Conservation (phyloP, 2,329 filamentous ascomycete genomes). For the Colletotrichum simmondsii region DNA sequence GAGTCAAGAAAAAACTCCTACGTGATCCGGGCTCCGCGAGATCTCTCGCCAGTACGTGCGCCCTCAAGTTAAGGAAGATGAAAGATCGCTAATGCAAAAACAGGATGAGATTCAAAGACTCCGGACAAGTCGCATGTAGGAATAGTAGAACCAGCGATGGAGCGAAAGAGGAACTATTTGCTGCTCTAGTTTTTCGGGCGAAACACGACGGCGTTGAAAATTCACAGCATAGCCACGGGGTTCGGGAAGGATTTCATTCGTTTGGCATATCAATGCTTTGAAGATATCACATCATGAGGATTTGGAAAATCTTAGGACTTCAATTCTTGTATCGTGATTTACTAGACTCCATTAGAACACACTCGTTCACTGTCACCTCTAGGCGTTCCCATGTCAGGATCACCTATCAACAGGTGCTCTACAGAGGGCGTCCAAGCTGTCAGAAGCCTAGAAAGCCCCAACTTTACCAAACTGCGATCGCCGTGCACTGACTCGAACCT, state of each 20-base stretch:
- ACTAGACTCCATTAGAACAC: not conserved
- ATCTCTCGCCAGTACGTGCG: not conserved
- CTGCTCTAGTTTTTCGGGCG: not conserved
- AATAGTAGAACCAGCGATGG: not conserved
- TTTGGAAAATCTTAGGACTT: not conserved
- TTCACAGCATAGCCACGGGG: not conserved
- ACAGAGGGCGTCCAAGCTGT: not conserved
- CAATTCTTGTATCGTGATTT: not conserved
- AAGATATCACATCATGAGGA: not conserved
- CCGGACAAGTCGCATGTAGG: not conserved
- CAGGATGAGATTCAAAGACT: not conserved
- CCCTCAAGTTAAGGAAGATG: not conserved
- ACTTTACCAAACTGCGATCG: not conserved
- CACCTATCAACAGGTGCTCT: not conserved
- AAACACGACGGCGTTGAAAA: not conserved
- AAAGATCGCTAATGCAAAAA: not conserved
- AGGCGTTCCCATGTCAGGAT: not conserved
- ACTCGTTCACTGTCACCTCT: not conserved
- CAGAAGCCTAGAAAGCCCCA: not conserved
- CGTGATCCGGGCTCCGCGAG: not conserved
- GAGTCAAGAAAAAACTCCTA: not conserved
- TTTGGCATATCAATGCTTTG: not conserved
- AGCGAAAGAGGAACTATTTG: not conserved
- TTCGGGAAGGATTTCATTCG: not conserved
- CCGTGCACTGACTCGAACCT: not conserved